Base-by-base conservation (phyloP, 495 filamentous ascomycete genomes). In the Letharia lupina region DNA sequence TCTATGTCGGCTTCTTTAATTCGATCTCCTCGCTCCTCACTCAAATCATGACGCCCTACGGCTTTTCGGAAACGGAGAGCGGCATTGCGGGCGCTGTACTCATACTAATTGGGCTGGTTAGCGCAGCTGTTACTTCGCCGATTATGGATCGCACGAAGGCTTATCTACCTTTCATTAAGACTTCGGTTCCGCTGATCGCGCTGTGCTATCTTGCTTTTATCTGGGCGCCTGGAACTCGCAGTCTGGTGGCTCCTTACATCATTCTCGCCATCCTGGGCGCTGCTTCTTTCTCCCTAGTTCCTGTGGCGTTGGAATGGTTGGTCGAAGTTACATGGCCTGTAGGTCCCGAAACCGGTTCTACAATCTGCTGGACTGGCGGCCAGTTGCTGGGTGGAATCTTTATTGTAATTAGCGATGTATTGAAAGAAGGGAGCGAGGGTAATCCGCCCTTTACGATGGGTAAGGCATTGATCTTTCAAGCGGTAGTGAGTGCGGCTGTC, bases 1-100 rank as follows among this genome's bases (percentile, higher is more conserved):
- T 93, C 73, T 96, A 93, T 77, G 90, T 97, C 67, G 90, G 87
- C 54, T 87, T 93, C 79, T 98, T 98, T 84, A 97, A 96, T 81
- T 87, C 87, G 74, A 77, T 91, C 71, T 95, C 93, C 59, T 89
- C 90, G 18, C 85, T 98, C 7, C 80, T 98, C 2, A 95, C 92
- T 79, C 92, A 96, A 73, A 89, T 98, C 75, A 83, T 98, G 64
- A 76, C 83, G 11, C 94, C 94, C 0, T 89, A 96, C 78, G 84
- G 81, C 68, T 96, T 87, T 82, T 82, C 77, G 62, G 89, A 93
- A 73, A 86, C 86, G 54, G 82, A 96, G 50, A 89, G 93, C 48
- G 94, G 94, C 61, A 90, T 97, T 74, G 89, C 89, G 16, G 94
- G 94, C 67, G 94, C 89, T 1, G 74, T 73, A 12, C 82, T 98